A percentile compares a stretch with the other conserved stretches of the same genome.
Evolutionary conservation across 1,284 basidiomycete genomes (phyloP).

Genomic region (Exobasidium cylindrosporum): DNA sequence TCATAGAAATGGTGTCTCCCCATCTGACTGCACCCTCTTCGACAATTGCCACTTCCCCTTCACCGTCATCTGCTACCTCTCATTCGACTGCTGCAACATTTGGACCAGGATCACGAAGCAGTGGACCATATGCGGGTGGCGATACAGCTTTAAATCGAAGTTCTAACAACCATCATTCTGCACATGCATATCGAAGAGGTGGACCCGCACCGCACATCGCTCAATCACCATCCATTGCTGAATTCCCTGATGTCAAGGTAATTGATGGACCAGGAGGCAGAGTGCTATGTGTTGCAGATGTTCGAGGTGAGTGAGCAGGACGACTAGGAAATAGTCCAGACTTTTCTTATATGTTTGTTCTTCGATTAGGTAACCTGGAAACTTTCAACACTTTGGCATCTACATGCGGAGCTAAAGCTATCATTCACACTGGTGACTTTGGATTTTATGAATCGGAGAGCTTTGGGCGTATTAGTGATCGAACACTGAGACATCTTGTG

Average conservation of each 20-base stretch:
- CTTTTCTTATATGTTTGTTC: background rate
- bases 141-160: background rate
- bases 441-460: constrained; percentile 88
- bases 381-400: constrained; percentile 84
- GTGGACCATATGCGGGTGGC: background rate
- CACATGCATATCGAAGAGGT: background rate
- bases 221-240: background rate
- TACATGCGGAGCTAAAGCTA: constrained; percentile 74
- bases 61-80: constrained; percentile 22
- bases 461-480: constrained; percentile 84
- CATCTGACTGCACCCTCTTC: constrained; percentile 5
- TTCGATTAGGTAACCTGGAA: constrained; percentile 62
- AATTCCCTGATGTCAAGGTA: constrained; percentile 20
- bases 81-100: constrained; percentile 17
- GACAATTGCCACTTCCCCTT: background rate
- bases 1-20: constrained; percentile 1
- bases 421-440: constrained; percentile 99
- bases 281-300: constrained; percentile 93
- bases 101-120: constrained; percentile 13
- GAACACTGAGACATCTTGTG: constrained; percentile 86
- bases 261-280: constrained; percentile 63
- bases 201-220: background rate
- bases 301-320: constrained; percentile 58
- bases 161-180: background rate
- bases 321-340: background rate